These are phyloP conservation scores for Cercophora samala DNA, from an alignment of 495 filamentous ascomycete species.

Conservation along the genomic window DNA sequence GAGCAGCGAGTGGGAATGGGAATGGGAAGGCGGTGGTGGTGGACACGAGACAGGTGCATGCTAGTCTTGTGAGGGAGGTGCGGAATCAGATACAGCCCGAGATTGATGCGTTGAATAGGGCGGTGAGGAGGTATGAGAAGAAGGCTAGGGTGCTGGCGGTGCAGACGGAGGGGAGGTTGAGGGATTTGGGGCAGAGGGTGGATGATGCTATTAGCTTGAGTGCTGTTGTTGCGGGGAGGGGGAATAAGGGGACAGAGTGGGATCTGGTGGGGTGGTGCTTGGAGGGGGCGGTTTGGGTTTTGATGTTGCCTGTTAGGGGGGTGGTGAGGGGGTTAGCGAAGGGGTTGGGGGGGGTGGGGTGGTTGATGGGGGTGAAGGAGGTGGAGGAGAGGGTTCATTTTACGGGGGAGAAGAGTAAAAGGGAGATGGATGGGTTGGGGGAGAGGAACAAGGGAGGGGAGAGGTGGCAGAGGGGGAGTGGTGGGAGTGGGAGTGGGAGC, in stretches of 20 bases:
- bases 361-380: neutral
- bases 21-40: neutral
- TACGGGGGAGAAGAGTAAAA: neutral
- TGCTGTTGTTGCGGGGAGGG: conserved; percentile 55
- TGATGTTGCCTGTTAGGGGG: conserved; percentile 4
- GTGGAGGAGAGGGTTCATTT: neutral
- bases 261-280: neutral
- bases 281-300: conserved; percentile 8
- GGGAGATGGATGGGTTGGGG: neutral
- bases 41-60: conserved; percentile 17
- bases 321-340: neutral
- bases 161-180: conserved; percentile 72
- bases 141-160: conserved; percentile 66
- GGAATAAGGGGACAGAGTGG: neutral
- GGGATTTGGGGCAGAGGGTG: conserved; percentile 63
- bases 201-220: conserved; percentile 77
- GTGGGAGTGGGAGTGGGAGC: neutral
- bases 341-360: neutral
- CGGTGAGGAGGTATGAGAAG: conserved; percentile 92
- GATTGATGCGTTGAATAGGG: conserved; percentile 83
- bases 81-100: conserved; percentile 69
- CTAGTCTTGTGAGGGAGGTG: conserved; percentile 55
- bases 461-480: neutral
- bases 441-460: neutral
- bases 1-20: too few relatives aligned